These are phyloP conservation scores for Globisporangium solare DNA, from an alignment of 352 stramenopile species.

Conservation along the genomic window DNA sequence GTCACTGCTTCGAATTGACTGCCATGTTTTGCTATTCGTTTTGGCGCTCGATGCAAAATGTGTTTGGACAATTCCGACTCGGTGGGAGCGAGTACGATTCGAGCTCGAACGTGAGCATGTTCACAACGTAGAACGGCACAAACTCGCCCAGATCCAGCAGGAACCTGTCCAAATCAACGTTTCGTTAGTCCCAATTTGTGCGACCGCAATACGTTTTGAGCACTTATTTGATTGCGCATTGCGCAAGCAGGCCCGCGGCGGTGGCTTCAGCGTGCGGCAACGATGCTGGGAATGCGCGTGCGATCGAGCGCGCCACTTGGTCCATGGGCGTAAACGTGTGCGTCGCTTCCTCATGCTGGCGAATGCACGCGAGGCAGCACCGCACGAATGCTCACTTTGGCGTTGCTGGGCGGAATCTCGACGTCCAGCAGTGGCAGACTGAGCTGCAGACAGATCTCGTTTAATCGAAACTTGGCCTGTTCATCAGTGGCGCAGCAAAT, in stretches of 20 bases:
- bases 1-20: not conserved
- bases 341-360: slow-evolving; percentile 1
- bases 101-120: slow-evolving; percentile 31
- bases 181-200: no score
- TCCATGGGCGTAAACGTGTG: slow-evolving; percentile 14
- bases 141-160: slow-evolving; percentile 32
- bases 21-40: slow-evolving; percentile 17
- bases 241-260: slow-evolving; percentile 25
- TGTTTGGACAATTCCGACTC: slow-evolving; percentile 20
- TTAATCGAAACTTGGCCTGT: slow-evolving; percentile 18
- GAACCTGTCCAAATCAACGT: slow-evolving; percentile 18
- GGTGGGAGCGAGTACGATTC: slow-evolving; percentile 32
- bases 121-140: slow-evolving; percentile 33
- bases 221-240: slow-evolving; percentile 31
- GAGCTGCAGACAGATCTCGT: slow-evolving; percentile 38
- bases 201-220: not conserved
- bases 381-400: slow-evolving; percentile 18
- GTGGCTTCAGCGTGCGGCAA: slow-evolving; percentile 33
- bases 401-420: slow-evolving; percentile 22
- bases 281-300: slow-evolving; percentile 26
- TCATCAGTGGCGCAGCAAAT: slow-evolving; percentile 28
- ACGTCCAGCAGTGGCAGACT: slow-evolving; percentile 35
- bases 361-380: slow-evolving; percentile 35
- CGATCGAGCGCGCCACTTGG: slow-evolving; percentile 29
- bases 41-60: slow-evolving; percentile 26